A percentile compares a stretch with the other conserved stretches of the same genome.
Evolutionary conservation across 352 stramenopile genomes (phyloP).

Genomic region (Pythium aphanidermatum): DNA sequence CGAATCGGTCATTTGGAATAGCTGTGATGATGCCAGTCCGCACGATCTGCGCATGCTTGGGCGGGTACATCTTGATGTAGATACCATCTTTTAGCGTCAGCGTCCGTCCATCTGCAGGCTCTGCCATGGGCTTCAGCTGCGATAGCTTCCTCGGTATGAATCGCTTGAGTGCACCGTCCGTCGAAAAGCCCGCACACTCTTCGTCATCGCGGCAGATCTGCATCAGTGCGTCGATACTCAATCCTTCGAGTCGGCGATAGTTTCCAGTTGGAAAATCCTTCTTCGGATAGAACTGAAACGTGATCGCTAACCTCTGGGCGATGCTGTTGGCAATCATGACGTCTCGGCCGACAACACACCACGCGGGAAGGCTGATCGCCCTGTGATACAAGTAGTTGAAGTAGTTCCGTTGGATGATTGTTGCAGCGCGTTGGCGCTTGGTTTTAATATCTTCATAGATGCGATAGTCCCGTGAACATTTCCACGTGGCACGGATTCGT

Average conservation of each 20-base stretch:
- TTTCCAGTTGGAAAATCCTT: slow-evolving; percentile 74
- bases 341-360: slow-evolving; percentile 59
- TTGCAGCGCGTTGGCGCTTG: slow-evolving; percentile 29
- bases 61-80: slow-evolving; percentile 55
- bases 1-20: slow-evolving; percentile 54
- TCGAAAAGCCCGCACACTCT: slow-evolving; percentile 61
- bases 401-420: slow-evolving; percentile 63
- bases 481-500: slow-evolving; percentile 37
- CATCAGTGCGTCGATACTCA: slow-evolving; percentile 39
- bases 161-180: slow-evolving; percentile 64
- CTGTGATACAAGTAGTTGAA: slow-evolving; percentile 65
- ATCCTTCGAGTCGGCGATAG: slow-evolving; percentile 35
- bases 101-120: neutral
- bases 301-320: slow-evolving; percentile 52
- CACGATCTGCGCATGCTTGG: slow-evolving; percentile 38
- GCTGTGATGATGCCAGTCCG: slow-evolving; percentile 49
- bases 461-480: slow-evolving; percentile 20
- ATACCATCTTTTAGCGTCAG: slow-evolving; percentile 36
- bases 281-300: slow-evolving; percentile 70
- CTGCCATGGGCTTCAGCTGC: slow-evolving; percentile 49
- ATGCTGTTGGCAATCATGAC: slow-evolving; percentile 57
- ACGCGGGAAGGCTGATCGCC: slow-evolving; percentile 41
- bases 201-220: slow-evolving; percentile 62
- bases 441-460: slow-evolving; percentile 27
- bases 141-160: slow-evolving; percentile 72